Evolutionary conservation across 1,284 basidiomycete species (phyloP).

Genomic region (Blastosporella zonata): DNA sequence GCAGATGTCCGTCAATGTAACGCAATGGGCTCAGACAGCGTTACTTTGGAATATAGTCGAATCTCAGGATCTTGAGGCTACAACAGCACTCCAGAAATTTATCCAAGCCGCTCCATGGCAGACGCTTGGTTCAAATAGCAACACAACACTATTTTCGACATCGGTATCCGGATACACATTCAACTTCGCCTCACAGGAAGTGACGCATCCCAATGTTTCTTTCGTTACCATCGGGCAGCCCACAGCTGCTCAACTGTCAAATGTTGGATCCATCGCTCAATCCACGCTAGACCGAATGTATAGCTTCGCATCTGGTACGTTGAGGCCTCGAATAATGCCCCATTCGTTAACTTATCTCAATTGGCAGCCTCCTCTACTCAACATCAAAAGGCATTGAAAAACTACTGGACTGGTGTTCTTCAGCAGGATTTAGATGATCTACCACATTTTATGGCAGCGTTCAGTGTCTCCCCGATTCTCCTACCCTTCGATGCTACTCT

Average conservation of each 20-base stretch:
- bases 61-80: conserved; percentile 42
- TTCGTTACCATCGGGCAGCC: conserved; percentile 50
- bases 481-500: conserved; percentile 58
- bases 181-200: conserved; percentile 55
- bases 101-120: conserved; percentile 48
- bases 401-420: conserved; percentile 56
- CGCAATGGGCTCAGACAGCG: conserved; percentile 54
- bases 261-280: conserved; percentile 38
- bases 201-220: conserved; percentile 39
- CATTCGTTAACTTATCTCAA: conserved; percentile 7
- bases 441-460: conserved; percentile 40
- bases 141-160: conserved; percentile 35
- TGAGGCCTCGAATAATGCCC: conserved; percentile 7
- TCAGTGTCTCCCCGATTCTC: conserved; percentile 48
- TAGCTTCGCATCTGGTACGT: conserved; percentile 53
- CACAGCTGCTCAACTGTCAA: conserved; percentile 40
- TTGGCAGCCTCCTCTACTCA: conserved; percentile 55
- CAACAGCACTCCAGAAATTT: conserved; percentile 42
- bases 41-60: conserved; percentile 57
- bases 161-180: conserved; percentile 50
- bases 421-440: conserved; percentile 44
- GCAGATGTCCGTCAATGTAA: conserved; percentile 42
- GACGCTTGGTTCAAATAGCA: conserved; percentile 34
- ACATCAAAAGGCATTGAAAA: conserved; percentile 41
- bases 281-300: conserved; percentile 55